A percentile compares a stretch with the other conserved stretches of the same genome.
These are phyloP conservation scores for Cladosporium sp. DNA, from an alignment of 2,329 filamentous ascomycete species.

Conservation along the genomic window DNA sequence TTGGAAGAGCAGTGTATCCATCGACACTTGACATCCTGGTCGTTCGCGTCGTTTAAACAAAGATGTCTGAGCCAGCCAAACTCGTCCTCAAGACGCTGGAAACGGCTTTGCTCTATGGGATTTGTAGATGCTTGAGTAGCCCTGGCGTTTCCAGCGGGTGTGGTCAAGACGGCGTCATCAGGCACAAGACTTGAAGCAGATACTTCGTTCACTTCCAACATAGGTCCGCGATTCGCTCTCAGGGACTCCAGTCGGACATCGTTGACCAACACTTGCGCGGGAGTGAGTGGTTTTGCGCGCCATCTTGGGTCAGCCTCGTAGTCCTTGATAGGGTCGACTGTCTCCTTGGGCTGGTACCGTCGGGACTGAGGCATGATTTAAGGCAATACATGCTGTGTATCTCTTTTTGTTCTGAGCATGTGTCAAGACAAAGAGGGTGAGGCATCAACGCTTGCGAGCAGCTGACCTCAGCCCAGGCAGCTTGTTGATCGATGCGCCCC, in stretches of 20 bases:
- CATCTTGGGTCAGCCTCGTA: conserved; percentile 35
- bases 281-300: conserved; percentile 36
- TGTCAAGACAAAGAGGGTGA: background rate
- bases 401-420: no score
- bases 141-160: conserved; percentile 20
- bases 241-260: conserved; percentile 24
- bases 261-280: conserved; percentile 36
- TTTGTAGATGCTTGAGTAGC: conserved; percentile 25
- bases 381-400: no score
- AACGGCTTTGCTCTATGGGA: conserved; percentile 33
- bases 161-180: conserved; percentile 19
- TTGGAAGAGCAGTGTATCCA: conserved; percentile 43
- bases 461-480: conserved; percentile 5
- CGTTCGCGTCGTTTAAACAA: conserved; percentile 21
- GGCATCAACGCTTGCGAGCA: background rate
- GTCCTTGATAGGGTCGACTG: conserved; percentile 15
- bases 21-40: conserved; percentile 29
- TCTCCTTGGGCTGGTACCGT: background rate
- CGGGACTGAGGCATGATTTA: background rate
- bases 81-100: conserved; percentile 33
- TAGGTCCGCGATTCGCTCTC: conserved; percentile 26
- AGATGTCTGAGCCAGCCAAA: conserved; percentile 41
- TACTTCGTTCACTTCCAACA: conserved; percentile 37
- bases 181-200: conserved; percentile 33
- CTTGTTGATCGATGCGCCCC: conserved; percentile 1